Evolutionary conservation across 2,329 filamentous ascomycete genomes (phyloP), one percentile per base, ranked within the genome.

Genomic region (Penicillium sp.): DNA sequence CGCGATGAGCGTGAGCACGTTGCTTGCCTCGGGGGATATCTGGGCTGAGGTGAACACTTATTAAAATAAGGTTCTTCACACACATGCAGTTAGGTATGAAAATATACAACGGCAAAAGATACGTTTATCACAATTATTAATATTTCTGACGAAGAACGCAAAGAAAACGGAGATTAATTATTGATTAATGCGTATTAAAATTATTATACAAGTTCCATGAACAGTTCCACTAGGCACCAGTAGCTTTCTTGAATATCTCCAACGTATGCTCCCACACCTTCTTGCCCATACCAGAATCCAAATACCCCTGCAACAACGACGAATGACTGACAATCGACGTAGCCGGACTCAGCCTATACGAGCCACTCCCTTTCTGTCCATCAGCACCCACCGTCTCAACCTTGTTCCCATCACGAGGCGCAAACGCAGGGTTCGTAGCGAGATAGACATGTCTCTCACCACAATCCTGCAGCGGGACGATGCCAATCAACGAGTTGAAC

Each of bases 1-100:
- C 12, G 79, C 80, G 8, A 87, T 86, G 80, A 71, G 87, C 20
- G 64, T 82, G 21, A 86, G 85, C 51, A 88, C 86, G 0, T 47
- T 87, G 3, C 66, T 90, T 47, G 84, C 85, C 9, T 80, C 81
- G 1, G 67, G 74, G 61, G 82, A 84, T 61, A 80, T 86, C 2
- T 90, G 87, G 87, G 77, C 47, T 1, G 57, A 61, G 24, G 56
- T 23, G 5, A 58, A 58, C 38, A 45, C 24, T 35, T 46, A 23
- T 35, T 35, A 50, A 21, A 38, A 16, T 14, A 14, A 16, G 11
- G 16, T 33, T n/a, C n/a, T n/a, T n/a, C n/a, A n/a, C n/a, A n/a
- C n/a, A n/a, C n/a, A n/a, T n/a, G n/a, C n/a, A n/a, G n/a, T n/a
- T n/a, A n/a, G n/a, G n/a, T n/a, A n/a, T n/a, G n/a, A n/a, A n/a